Evolutionary conservation across 2,329 filamentous ascomycete species (phyloP).

Genomic region (Chaetomiaceae sp.): DNA sequence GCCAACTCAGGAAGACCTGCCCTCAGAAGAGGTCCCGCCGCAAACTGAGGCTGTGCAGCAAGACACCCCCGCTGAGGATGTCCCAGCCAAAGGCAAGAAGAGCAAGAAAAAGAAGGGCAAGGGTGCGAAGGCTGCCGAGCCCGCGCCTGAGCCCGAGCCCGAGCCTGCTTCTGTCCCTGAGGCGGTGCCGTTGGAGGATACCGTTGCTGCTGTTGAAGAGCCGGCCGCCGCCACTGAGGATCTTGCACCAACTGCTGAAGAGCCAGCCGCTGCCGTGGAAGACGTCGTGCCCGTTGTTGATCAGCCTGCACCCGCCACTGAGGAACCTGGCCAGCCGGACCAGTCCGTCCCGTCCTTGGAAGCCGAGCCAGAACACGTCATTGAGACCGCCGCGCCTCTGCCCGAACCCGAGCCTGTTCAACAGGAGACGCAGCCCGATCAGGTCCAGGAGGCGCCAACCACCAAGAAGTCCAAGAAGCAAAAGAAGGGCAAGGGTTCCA

Average conservation of each 20-base stretch:
- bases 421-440: neutral
- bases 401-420: neutral
- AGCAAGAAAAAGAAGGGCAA: constrained; percentile 17
- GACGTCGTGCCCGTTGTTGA: neutral
- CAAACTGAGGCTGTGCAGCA: neutral
- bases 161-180: neutral
- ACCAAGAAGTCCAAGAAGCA: constrained; percentile 31
- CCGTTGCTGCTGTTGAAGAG: neutral
- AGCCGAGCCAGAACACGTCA: neutral
- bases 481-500: constrained; percentile 26
- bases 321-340: neutral
- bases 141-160: neutral
- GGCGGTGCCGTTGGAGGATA: neutral
- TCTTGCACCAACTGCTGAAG: neutral
- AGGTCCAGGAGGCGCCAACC: constrained; percentile 6
- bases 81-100: constrained; percentile 17
- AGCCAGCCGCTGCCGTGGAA: neutral
- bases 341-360: neutral
- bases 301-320: neutral
- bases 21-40: neutral
- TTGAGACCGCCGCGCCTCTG: neutral
- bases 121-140: neutral
- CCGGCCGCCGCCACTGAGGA: neutral
- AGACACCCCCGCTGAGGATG: neutral
- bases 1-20: neutral